These are phyloP conservation scores for Gossypium stocksii DNA, from an alignment of 345 rosid species.

Conservation along the genomic window DNA sequence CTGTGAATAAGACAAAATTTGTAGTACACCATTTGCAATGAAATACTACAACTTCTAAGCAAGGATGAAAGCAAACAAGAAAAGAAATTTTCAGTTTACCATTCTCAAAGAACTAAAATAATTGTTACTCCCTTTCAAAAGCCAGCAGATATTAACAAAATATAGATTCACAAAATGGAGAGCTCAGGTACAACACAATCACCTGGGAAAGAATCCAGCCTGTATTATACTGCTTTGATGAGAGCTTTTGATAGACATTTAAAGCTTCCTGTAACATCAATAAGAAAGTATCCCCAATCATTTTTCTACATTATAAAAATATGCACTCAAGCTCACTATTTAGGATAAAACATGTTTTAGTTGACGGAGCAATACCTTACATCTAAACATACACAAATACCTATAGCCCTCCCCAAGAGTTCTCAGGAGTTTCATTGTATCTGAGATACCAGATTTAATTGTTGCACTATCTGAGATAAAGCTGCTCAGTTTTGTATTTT, in stretches of 20 bases:
- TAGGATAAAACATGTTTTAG: background rate
- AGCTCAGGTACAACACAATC: constrained; percentile 6
- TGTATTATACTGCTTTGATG: constrained; percentile 79
- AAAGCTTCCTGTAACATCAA: constrained; percentile 66
- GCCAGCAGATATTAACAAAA: constrained; percentile 1
- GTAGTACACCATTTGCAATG: background rate
- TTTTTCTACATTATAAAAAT: background rate
- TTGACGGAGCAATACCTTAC: constrained; percentile 52
- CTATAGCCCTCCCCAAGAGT: constrained; percentile 77
- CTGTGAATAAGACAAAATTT: background rate
- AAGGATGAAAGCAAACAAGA: background rate
- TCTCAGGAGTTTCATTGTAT: constrained; percentile 64
- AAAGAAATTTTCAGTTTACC: background rate
- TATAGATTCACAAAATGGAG: background rate
- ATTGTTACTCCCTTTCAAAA: background rate
- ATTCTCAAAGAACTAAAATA: background rate
- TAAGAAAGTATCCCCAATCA: background rate
- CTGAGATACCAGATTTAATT: constrained; percentile 53
- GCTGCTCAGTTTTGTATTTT: constrained; percentile 25
- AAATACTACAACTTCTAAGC: background rate
- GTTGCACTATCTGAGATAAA: constrained; percentile 28
- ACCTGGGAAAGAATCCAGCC: constrained; percentile 47
- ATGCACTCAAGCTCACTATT: constrained; percentile 10
- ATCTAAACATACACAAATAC: constrained; percentile 58
- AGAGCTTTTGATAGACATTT: constrained; percentile 54